Percentiles rank a stretch among this genome's conserved stretches.
phyloP scores from a whole-genome alignment of 2,329 filamentous ascomycete species.

The Penicillium sp. region DNA sequence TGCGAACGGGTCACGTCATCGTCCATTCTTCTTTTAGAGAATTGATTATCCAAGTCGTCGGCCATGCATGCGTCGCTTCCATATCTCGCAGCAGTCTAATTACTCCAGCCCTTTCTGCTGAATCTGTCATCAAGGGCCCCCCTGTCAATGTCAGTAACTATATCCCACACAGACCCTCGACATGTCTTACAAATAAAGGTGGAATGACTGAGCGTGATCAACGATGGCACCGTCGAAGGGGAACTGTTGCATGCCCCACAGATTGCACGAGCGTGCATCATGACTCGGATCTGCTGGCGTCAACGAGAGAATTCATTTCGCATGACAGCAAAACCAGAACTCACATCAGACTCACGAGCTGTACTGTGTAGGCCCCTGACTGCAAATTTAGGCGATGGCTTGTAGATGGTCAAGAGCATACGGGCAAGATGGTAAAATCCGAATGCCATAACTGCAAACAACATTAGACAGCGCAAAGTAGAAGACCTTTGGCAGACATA shows the following conservation, averaged over 20 bases:
- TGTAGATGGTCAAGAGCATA: conserved; percentile 14
- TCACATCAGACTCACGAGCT: conserved; percentile 10
- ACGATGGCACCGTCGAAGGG: conserved; percentile 12
- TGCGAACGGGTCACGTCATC: neutral
- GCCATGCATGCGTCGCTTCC: conserved; percentile 14
- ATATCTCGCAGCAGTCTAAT: conserved; percentile 13
- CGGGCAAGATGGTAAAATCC: conserved; percentile 14
- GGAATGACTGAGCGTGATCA: conserved; percentile 16
- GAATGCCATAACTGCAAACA: conserved; percentile 10
- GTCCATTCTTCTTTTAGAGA: conserved; percentile 13
- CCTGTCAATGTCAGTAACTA: conserved; percentile 7
- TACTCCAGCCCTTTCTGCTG: conserved; percentile 8
- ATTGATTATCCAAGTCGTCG: conserved; percentile 12
- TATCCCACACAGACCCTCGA: neutral
- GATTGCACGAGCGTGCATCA: conserved; percentile 13
- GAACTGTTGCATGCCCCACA: conserved; percentile 15
- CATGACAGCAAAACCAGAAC: neutral
- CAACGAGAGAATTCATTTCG: neutral
- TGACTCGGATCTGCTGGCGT: conserved; percentile 9
- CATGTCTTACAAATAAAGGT: conserved; percentile 11
- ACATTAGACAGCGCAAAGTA: conserved; percentile 1
- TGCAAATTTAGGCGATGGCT: conserved; percentile 12
- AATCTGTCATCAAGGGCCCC: conserved; percentile 11
- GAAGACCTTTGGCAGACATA: conserved; percentile 2
- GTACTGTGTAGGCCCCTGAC: conserved; percentile 3